Conservation (phyloP, 768 basidiomycete genomes). For the Cubamyces lactineus region DNA sequence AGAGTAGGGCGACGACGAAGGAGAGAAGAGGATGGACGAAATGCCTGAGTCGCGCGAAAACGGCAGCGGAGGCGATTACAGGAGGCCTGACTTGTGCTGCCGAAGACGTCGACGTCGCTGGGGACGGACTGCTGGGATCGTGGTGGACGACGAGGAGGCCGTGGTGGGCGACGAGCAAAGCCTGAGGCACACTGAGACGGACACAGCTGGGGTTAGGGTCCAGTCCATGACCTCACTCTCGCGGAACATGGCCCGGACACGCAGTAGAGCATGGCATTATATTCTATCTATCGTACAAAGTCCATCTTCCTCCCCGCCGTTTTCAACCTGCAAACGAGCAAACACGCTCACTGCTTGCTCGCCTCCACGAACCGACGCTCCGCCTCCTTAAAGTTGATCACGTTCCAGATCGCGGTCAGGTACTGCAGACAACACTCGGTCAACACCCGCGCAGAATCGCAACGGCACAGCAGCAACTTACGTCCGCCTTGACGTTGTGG, state of each 20-base stretch:
- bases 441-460: not conserved
- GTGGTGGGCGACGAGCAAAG: not conserved
- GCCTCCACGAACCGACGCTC: slow-evolving; percentile 57
- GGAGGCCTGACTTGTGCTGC: too few relatives aligned
- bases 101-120: too few relatives aligned
- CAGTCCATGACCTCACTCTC: not conserved
- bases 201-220: not conserved
- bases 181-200: too few relatives aligned
- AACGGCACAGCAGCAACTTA: slow-evolving; percentile 45
- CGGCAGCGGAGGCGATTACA: not conserved
- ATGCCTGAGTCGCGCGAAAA: not conserved
- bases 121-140: too few relatives aligned
- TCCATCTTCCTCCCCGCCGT: not conserved
- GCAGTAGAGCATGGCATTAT: not conserved
- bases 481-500: slow-evolving; percentile 92
- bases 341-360: slow-evolving; percentile 30
- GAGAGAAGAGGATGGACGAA: not conserved
- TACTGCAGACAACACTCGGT: slow-evolving; percentile 54
- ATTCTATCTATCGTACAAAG: not conserved
- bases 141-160: too few relatives aligned
- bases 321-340: not conserved
- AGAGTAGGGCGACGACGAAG: too few relatives aligned
- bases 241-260: too few relatives aligned
- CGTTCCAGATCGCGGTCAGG: slow-evolving; percentile 92
- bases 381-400: slow-evolving; percentile 95